phyloP scores from a whole-genome alignment of 2,329 filamentous ascomycete genomes.

The Chaetothyriales sp. region DNA sequence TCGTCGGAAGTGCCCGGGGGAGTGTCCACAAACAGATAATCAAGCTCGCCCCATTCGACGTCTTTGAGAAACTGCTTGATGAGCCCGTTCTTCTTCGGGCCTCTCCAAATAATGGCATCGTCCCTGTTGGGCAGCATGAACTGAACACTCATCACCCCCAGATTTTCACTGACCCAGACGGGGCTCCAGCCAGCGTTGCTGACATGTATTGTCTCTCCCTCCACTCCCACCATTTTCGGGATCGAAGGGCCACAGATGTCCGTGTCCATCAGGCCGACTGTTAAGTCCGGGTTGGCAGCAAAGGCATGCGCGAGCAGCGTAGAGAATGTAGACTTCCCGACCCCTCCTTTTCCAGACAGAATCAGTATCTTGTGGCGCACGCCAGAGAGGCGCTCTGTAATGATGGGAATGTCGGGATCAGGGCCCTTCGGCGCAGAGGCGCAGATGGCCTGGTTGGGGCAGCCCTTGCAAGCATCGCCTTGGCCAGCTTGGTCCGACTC shows the following conservation, averaged over 20 bases:
- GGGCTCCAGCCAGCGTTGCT: slow-evolving; percentile 83
- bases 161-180: slow-evolving; percentile 87
- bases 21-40: slow-evolving; percentile 87
- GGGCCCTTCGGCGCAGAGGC: slow-evolving; percentile 88
- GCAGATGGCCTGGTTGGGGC: slow-evolving; percentile 91
- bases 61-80: slow-evolving; percentile 98
- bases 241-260: slow-evolving; percentile 95
- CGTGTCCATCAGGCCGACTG: slow-evolving; percentile 92
- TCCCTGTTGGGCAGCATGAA: slow-evolving; percentile 93
- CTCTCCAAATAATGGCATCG: slow-evolving; percentile 93
- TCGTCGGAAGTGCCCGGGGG: slow-evolving; percentile 92
- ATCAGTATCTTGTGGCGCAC: slow-evolving; percentile 89
- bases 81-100: slow-evolving; percentile 94
- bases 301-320: slow-evolving; percentile 81
- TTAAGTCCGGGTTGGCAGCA: slow-evolving; percentile 61
- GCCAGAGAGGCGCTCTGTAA: slow-evolving; percentile 64
- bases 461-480: slow-evolving; percentile 78
- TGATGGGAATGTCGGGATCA: slow-evolving; percentile 82
- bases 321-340: slow-evolving; percentile 91
- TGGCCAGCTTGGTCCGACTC: slow-evolving; percentile 42
- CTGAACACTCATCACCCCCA: slow-evolving; percentile 93
- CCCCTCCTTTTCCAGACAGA: slow-evolving; percentile 86
- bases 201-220: slow-evolving; percentile 75
- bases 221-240: slow-evolving; percentile 95
- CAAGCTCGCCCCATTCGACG: slow-evolving; percentile 91